phyloP scores from a whole-genome alignment of 2,329 filamentous ascomycete genomes.

The Eutypella sp. region DNA sequence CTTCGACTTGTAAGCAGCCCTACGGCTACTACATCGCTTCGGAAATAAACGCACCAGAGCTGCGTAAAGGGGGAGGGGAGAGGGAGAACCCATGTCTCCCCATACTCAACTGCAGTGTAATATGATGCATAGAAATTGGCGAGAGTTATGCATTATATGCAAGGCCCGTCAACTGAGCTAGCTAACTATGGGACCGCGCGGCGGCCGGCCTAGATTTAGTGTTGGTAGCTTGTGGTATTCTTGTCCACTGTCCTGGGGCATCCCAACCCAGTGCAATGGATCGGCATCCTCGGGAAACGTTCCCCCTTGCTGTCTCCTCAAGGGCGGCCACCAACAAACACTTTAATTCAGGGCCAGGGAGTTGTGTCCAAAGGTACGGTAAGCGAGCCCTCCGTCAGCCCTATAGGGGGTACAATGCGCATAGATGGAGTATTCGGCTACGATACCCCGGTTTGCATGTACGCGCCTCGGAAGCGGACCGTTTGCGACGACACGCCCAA shows the following conservation, averaged over 20 bases:
- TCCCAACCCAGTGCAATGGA: neutral
- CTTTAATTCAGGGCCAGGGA: too few relatives aligned
- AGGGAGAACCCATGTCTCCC: neutral
- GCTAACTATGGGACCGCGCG: neutral
- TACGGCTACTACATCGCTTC: neutral
- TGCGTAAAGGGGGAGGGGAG: too few relatives aligned
- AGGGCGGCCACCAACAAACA: neutral
- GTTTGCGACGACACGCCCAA: too few relatives aligned
- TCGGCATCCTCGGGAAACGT: neutral
- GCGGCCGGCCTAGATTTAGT: neutral
- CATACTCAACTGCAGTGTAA: neutral
- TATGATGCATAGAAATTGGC: too few relatives aligned
- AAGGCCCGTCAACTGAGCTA: neutral
- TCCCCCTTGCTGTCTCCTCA: neutral
- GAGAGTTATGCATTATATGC: too few relatives aligned
- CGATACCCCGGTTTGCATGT: too few relatives aligned
- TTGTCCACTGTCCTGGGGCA: neutral
- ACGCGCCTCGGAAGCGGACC: too few relatives aligned
- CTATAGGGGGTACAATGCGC: too few relatives aligned
- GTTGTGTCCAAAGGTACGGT: too few relatives aligned
- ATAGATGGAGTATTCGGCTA: too few relatives aligned
- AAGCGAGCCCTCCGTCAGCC: too few relatives aligned
- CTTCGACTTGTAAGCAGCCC: neutral
- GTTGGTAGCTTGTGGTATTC: neutral
- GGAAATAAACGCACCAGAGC: neutral